These are phyloP conservation scores for Puccinia hordei DNA, from an alignment of 1,284 basidiomycete species.

Conservation along the genomic window DNA sequence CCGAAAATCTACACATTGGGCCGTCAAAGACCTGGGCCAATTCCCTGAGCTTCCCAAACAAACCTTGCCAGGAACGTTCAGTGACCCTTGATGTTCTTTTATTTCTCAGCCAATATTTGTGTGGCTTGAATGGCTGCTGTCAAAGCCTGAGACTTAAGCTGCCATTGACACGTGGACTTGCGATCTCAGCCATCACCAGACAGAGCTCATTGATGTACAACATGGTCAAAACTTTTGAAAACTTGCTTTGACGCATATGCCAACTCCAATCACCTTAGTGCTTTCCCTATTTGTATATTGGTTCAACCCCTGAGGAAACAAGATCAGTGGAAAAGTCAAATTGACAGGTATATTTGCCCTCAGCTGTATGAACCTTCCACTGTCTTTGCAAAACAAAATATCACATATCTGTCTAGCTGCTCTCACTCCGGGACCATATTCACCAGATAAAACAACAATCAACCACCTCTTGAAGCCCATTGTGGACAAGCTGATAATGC, in stretches of 20 bases:
- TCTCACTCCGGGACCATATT: too few relatives aligned
- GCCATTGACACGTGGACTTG: constrained; percentile 3
- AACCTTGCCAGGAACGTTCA: background rate
- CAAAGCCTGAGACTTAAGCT: constrained; percentile 20
- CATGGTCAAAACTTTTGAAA: background rate
- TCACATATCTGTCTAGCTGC: constrained; percentile 17
- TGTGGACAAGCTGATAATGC: too few relatives aligned
- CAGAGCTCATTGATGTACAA: background rate
- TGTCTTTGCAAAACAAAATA: constrained; percentile 2
- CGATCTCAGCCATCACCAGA: background rate
- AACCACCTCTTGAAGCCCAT: too few relatives aligned
- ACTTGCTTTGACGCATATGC: background rate
- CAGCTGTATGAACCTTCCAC: constrained; percentile 23
- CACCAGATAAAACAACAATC: too few relatives aligned
- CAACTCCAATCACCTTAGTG: constrained; percentile 10
- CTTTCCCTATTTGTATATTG: constrained; percentile 25
- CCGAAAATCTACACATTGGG: background rate
- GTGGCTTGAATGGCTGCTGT: constrained; percentile 32
- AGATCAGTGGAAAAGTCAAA: constrained; percentile 6
- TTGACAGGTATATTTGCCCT: constrained; percentile 21
- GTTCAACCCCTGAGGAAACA: constrained; percentile 34
- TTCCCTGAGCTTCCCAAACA: background rate
- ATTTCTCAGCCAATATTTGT: constrained; percentile 12
- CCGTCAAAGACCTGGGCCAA: background rate
- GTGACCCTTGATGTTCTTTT: background rate